Base-by-base conservation (phyloP, 2,329 filamentous ascomycete species). In the Aspergillus clavatus region DNA sequence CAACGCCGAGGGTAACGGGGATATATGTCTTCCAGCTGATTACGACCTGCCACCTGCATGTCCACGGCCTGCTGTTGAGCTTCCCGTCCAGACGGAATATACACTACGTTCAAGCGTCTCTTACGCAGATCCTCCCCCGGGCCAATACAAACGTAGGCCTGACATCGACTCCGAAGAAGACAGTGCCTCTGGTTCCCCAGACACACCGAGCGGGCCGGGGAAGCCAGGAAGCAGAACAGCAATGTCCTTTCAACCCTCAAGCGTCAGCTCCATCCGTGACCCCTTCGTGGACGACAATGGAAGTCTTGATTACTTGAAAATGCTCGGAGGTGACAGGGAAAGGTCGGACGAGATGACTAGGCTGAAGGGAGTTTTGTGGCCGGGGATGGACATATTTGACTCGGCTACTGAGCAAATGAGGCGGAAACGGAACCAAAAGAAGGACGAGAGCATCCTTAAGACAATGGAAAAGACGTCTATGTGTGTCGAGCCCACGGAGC, bases 371-470 rank as follows among this genome's bases (percentile, higher is more conserved):
- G 61, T 73, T 14, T 54, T 69, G 27, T 76, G 71, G 70, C 73
- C 73, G 21, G 74, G 74, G 16, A 77, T 77, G 74, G 70, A 72
- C 48, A 61, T 76, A 23, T 77, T 76, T 51, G 74, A 77, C 55
- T 72, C 74, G 23, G 74, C 74, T 11, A 74, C 72, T 0, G 61
- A 68, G 44, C 67, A 73, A 42, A 74, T 73, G 69, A 70, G 67
- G 50, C 67, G 69, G 35, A 72, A 68, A 47, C 70, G 74, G 31
- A 77, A 77, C 45, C 74, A 77, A 55, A 76, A 74, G 53, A 77
- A 77, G 50, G 72, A 76, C 37, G 63, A 62, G 10, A 69, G 62
- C 24, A 64, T 71, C 19, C 42, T 76, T 38, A 72, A 63, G 51
- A 65, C 62, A 50, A 74, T 77, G 72, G 66, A 75, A 50, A 63